phyloP scores from a whole-genome alignment of 1,284 basidiomycete genomes.

The Puccinia polysora region DNA sequence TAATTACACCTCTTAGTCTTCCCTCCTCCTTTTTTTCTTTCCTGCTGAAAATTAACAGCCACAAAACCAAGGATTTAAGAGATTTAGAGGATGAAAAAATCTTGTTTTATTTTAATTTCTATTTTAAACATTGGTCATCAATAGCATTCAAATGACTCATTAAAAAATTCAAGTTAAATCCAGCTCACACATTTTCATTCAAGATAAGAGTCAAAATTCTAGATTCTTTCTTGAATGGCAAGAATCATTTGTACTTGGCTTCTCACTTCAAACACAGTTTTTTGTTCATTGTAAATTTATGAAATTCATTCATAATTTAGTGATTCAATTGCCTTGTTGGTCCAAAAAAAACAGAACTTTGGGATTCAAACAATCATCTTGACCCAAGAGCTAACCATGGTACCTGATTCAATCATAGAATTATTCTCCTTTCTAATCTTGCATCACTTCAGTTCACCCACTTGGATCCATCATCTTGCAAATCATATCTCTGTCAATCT shows the following conservation, averaged over 20 bases:
- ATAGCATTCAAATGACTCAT: slow-evolving; percentile 23
- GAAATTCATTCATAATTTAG: slow-evolving; percentile 40
- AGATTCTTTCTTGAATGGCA: slow-evolving; percentile 34
- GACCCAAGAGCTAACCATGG: slow-evolving; percentile 40
- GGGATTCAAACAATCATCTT: slow-evolving; percentile 38
- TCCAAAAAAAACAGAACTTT: slow-evolving; percentile 40
- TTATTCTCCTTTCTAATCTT: slow-evolving; percentile 21
- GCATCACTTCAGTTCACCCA: slow-evolving; percentile 34
- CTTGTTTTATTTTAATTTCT: too few relatives aligned
- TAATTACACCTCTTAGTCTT: slow-evolving; percentile 19
- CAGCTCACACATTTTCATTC: slow-evolving; percentile 12
- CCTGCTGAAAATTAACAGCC: not conserved
- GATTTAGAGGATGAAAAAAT: too few relatives aligned
- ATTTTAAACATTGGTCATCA: not conserved
- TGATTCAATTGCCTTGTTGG: slow-evolving; percentile 18
- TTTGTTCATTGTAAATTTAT: slow-evolving; percentile 33
- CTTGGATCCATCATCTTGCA: slow-evolving; percentile 33
- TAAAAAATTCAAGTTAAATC: slow-evolving; percentile 13
- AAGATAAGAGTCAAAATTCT: slow-evolving; percentile 27
- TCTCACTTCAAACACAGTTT: slow-evolving; percentile 26
- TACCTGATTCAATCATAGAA: slow-evolving; percentile 31
- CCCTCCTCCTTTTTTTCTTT: not conserved
- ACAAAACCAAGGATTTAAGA: too few relatives aligned
- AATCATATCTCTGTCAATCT: slow-evolving; percentile 25
- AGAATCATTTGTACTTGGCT: not conserved